phyloP scores from a whole-genome alignment of 2,329 filamentous ascomycete genomes.

The Neopestalotiopsis clavispora region DNA sequence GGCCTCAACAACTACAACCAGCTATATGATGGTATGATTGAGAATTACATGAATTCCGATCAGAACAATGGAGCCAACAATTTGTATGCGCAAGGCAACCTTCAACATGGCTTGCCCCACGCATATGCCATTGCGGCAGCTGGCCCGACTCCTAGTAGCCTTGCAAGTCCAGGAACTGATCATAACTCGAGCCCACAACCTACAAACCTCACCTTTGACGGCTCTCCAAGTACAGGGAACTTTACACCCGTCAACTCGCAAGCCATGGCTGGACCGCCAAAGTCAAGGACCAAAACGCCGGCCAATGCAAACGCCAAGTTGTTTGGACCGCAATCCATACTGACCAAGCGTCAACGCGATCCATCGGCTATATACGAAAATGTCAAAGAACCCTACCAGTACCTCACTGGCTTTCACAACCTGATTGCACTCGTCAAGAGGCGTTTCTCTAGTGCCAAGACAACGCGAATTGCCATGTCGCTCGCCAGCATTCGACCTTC shows the following conservation, averaged over 20 bases:
- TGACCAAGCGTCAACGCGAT: slow-evolving; percentile 69
- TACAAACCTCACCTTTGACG: slow-evolving; percentile 58
- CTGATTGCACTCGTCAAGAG: slow-evolving; percentile 80
- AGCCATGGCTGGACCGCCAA: slow-evolving; percentile 39
- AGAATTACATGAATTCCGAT: slow-evolving; percentile 60
- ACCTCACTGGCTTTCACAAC: slow-evolving; percentile 88
- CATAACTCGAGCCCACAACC: slow-evolving; percentile 64
- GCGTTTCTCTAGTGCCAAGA: slow-evolving; percentile 78
- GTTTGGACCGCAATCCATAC: slow-evolving; percentile 51
- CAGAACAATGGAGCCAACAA: slow-evolving; percentile 47
- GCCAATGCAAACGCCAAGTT: slow-evolving; percentile 38
- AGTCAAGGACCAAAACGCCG: slow-evolving; percentile 48
- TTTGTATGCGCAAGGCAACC: slow-evolving; percentile 60
- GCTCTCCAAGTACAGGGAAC: slow-evolving; percentile 52
- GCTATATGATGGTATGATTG: slow-evolving; percentile 56
- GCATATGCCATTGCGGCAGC: slow-evolving; percentile 69
- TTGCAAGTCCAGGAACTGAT: slow-evolving; percentile 69
- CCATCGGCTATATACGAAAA: slow-evolving; percentile 86
- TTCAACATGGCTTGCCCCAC: slow-evolving; percentile 67
- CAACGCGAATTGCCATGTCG: slow-evolving; percentile 82
- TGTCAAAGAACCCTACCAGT: slow-evolving; percentile 90
- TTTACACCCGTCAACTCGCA: slow-evolving; percentile 37
- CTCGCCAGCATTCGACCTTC: slow-evolving; percentile 89
- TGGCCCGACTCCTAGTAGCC: slow-evolving; percentile 54
- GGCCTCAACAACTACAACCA: slow-evolving; percentile 55